Base-by-base conservation (phyloP, 257 asterid species). In the Solanum bulbocastanum region DNA sequence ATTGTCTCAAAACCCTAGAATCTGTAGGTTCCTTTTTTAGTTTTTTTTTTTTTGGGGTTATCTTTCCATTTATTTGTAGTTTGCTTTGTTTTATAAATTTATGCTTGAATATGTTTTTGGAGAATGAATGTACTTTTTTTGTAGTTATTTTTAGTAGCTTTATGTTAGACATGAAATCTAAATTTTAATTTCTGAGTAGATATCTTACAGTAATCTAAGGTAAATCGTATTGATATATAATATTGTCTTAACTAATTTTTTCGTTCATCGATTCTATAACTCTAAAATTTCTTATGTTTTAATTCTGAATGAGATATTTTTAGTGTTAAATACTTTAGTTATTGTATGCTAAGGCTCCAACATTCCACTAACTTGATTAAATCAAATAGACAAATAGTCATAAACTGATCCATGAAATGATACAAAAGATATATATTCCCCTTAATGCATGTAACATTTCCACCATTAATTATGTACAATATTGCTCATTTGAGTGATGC, bases 1-100 rank as follows among this genome's bases (percentile, higher is more conserved):
- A 86, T 22, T 32, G 30, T 66, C 85, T 65, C 71, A n/a, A 92
- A 95, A 93, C 96, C 98, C 97, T 93, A 94, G 93, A 88, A 79
- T 71, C 49, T 91, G 84, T 92, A 91, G 94, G 91, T 87, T 86
- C 30, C 46, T 42, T 6, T 46, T 12, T 2, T 2, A 0, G 1
- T 7, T 42, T 42, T 46, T 36, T 36, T 73, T 22, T 46, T 52
- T n/a, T 40, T 76, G 39, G 20, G 62, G 1, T 36, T 39, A 65
- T 65, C 52, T 68, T 72, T 33, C 22, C 49, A 36, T 66, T 73
- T 42, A 83, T 33, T 88, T 79, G 65, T 90, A 84, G 25, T 62
- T 49, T 76, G 13, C 33, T 72, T 81, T 40, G 60, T 87, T 86
- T 27, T 35, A 37, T 36, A 36, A 40, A 12, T 36, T 74, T 74